Percentiles rank a stretch among this genome's conserved stretches.
phyloP scores from a whole-genome alignment of 495 filamentous ascomycete species.

The Glonium stellatum region DNA sequence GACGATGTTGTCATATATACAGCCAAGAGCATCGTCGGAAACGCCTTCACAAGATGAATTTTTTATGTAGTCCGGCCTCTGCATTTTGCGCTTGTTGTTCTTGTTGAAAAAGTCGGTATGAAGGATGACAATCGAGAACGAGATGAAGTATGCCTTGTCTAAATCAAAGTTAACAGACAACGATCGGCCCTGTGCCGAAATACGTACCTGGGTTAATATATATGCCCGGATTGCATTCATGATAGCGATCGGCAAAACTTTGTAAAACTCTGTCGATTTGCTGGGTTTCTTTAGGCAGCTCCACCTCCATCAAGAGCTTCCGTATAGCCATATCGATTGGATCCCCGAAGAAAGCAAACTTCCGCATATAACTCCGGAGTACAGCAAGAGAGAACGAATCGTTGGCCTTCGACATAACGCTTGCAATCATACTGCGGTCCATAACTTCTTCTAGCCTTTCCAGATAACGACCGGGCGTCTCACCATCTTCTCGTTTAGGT shows the following conservation, averaged over 20 bases:
- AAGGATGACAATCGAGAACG: slow-evolving; percentile 91
- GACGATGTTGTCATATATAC: slow-evolving; percentile 96
- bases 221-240: slow-evolving; percentile 96
- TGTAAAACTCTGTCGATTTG: slow-evolving; percentile 94
- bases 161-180: slow-evolving; percentile 9
- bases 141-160: slow-evolving; percentile 95
- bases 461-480: slow-evolving; percentile 86
- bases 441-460: slow-evolving; percentile 71
- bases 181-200: neutral
- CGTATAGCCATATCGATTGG: slow-evolving; percentile 96
- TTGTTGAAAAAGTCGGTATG: slow-evolving; percentile 99
- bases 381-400: slow-evolving; percentile 79
- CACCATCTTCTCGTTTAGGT: slow-evolving; percentile 76
- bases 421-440: slow-evolving; percentile 70
- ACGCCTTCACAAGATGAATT: slow-evolving; percentile 81
- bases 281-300: slow-evolving; percentile 93
- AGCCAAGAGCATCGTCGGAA: slow-evolving; percentile 84
- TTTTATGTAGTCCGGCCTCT: slow-evolving; percentile 89
- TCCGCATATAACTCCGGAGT: slow-evolving; percentile 87
- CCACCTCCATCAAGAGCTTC: slow-evolving; percentile 93
- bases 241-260: slow-evolving; percentile 91
- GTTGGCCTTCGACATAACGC: slow-evolving; percentile 70
- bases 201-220: slow-evolving; percentile 66
- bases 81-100: slow-evolving; percentile 99
- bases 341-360: slow-evolving; percentile 89